A percentile compares a stretch with the other conserved stretches of the same genome.
phyloP scores from a whole-genome alignment of 345 rosid genomes.

The Brassica rapa region DNA sequence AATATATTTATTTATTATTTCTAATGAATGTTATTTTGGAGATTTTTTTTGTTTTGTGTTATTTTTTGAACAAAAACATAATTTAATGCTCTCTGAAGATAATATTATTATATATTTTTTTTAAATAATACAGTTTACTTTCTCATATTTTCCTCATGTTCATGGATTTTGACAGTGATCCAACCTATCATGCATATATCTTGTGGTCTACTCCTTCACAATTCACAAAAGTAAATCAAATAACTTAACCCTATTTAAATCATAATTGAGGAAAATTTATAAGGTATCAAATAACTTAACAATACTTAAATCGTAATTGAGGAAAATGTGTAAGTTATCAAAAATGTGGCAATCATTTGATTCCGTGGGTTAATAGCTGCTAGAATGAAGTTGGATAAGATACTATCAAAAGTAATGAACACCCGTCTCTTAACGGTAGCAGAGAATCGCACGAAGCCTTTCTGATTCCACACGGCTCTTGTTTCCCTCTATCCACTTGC shows the following conservation, averaged over 20 bases:
- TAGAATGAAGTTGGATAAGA: conserved; percentile 19
- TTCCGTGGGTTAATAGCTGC: conserved; percentile 1
- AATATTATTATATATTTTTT: too few species aligned
- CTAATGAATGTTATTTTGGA: too few species aligned
- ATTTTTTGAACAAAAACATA: too few species aligned
- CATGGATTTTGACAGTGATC: background rate
- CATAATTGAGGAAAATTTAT: background rate
- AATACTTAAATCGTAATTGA: background rate
- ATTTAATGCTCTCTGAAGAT: too few species aligned
- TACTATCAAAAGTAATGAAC: conserved; percentile 17
- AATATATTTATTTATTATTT: too few species aligned
- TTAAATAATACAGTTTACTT: too few species aligned
- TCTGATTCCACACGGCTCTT: conserved; percentile 43
- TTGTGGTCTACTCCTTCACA: background rate
- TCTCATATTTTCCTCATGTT: background rate
- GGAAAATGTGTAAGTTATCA: background rate
- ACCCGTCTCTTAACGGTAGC: conserved; percentile 41
- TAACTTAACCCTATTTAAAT: background rate
- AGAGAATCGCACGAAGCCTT: conserved; percentile 41
- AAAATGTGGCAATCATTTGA: background rate
- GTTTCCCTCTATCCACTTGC: conserved; percentile 25
- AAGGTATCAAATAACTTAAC: background rate
- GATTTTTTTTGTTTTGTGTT: too few species aligned
- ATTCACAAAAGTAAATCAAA: background rate
- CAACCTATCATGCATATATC: background rate